Evolutionary conservation across 2,329 filamentous ascomycete species (phyloP).

Genomic region (Epicoccum sorghinum): DNA sequence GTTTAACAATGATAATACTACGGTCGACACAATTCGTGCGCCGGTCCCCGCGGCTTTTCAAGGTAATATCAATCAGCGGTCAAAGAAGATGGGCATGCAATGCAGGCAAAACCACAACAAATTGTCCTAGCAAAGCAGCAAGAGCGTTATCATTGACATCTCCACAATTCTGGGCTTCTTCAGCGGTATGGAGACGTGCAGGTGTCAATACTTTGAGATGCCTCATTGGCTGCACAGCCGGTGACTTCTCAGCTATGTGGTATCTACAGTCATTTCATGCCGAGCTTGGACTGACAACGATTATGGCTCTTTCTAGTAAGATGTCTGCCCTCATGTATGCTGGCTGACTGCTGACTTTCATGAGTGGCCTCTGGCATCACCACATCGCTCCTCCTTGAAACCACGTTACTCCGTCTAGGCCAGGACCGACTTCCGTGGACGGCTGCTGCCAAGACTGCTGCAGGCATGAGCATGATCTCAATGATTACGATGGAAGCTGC

Average conservation of each 20-base stretch:
- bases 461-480: constrained; percentile 65
- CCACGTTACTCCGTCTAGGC: constrained; percentile 56
- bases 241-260: constrained; percentile 65
- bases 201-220: constrained; percentile 62
- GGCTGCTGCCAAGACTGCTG: constrained; percentile 57
- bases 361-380: constrained; percentile 60
- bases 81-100: constrained; percentile 5
- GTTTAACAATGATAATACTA: too few species aligned
- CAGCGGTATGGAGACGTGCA: constrained; percentile 56
- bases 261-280: constrained; percentile 57
- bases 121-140: constrained; percentile 8
- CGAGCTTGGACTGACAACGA: constrained; percentile 54
- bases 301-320: constrained; percentile 59
- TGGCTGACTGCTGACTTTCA: not conserved
- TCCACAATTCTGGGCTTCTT: constrained; percentile 46
- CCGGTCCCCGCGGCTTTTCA: too few species aligned
- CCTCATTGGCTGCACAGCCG: constrained; percentile 60
- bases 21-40: too few species aligned
- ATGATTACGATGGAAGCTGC: constrained; percentile 65
- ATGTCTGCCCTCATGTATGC: not conserved
- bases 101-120: not conserved
- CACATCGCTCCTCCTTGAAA: constrained; percentile 61
- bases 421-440: constrained; percentile 57
- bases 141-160: not conserved
- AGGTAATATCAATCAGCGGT: too few species aligned